Evolutionary conservation across 2,329 filamentous ascomycete genomes (phyloP).

Genomic region (Cordyceps javanica): DNA sequence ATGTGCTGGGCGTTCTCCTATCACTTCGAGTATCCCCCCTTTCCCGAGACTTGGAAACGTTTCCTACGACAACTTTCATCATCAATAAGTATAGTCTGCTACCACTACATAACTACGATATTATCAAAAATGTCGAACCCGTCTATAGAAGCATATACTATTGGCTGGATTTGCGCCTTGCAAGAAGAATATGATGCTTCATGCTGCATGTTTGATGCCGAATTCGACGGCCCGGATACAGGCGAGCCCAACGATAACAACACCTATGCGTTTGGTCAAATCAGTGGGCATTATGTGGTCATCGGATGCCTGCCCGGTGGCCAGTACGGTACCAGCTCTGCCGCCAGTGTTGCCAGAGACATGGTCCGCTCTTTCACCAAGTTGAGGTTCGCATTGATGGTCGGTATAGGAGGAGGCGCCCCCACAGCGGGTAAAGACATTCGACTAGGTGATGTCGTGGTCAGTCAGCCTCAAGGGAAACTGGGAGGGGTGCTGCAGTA

Average conservation of each 20-base stretch:
- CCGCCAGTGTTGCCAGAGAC: conserved; percentile 21
- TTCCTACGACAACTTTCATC: too few relatives aligned
- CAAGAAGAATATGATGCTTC: not conserved
- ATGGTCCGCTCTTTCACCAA: conserved; percentile 25
- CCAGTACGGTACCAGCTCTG: conserved; percentile 22
- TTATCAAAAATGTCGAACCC: not conserved
- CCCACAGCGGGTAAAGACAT: conserved; percentile 26
- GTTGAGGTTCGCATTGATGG: conserved; percentile 25
- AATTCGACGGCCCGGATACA: not conserved
- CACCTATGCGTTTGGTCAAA: not conserved
- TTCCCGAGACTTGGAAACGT: too few relatives aligned
- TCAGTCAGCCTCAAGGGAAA: conserved; percentile 8
- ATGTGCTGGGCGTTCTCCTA: too few relatives aligned
- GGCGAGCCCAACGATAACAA: not conserved
- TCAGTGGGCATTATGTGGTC: not conserved
- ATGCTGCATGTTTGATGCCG: not conserved
- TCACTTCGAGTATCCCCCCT: too few relatives aligned
- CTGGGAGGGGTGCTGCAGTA: not conserved
- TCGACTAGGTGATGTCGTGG: conserved; percentile 20
- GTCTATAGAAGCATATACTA: not conserved
- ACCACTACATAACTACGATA: too few relatives aligned
- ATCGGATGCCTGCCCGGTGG: conserved; percentile 19
- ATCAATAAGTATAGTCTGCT: too few relatives aligned
- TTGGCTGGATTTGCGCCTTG: not conserved
- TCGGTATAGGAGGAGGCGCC: conserved; percentile 29